Evolutionary conservation across 495 filamentous ascomycete species (phyloP), one percentile per base, ranked within the genome.

Genomic region (Podospora bellae-mahoneyi): DNA sequence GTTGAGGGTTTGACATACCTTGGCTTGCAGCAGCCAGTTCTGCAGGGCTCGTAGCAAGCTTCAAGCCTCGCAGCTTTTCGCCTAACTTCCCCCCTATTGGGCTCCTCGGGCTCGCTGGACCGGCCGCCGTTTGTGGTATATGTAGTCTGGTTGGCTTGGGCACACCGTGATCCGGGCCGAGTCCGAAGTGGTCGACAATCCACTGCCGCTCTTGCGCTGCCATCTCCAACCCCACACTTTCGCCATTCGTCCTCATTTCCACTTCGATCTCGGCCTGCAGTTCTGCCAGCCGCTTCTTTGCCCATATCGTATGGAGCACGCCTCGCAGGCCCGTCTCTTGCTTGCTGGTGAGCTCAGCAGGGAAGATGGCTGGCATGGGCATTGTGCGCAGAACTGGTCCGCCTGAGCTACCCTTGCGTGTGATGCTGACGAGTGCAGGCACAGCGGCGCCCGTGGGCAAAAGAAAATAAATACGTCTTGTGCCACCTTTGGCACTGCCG

Each of bases 261-360:
- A 78, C 75, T 0, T 74, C 83, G 64, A 94, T 92, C 78, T 96
- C 91, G 32, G 82, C 80, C n/a, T 91, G 85, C 18, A 93, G 78
- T 27, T 89, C 88, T 26, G 85, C 87, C 26, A 94, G 79, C 18
- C 91, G 83, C 76, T 90, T 88, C 82, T 91, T 91, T 26, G 88
- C 92, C 90, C 91, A 96, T 64, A 91, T 87, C 9, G 91, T 93
- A 73, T 94, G 92, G 66, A 94, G 76, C 3, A 94, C 91, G 9
- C 92, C 92, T 60, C 91, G 89, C 73, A 87, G 90, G 16, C 91
- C 91, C 1, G 87, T 84, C 0, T 89, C 83, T 5, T 85, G 83
- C 0, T 85, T 87, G 1, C 84, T 81, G 1, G 90, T 88, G 30
- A 94, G 78, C 65, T 88, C 89, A 0, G 89, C 86, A 0, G 90